A percentile compares a stretch with the other conserved stretches of the same genome.
Conservation (phyloP, 495 filamentous ascomycete species). For the Beverwykella pulmonaria region DNA sequence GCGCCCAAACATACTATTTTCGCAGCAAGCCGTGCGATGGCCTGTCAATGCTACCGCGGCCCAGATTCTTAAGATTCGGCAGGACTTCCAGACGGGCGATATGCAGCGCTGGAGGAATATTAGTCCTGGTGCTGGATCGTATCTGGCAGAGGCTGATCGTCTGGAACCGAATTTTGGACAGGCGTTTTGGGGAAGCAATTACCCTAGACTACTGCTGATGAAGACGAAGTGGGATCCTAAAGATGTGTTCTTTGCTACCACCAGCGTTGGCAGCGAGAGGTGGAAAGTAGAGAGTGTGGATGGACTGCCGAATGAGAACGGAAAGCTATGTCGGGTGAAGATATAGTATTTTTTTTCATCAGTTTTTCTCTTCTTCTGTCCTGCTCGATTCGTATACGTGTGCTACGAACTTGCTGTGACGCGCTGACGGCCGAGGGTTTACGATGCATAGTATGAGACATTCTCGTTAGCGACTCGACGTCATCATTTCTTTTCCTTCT, state of each 20-base stretch:
- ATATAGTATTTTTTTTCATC: background rate
- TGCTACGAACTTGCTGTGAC: background rate
- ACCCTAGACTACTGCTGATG: slow-evolving; percentile 19
- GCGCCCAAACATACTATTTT: slow-evolving; percentile 29
- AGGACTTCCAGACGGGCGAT: slow-evolving; percentile 28
- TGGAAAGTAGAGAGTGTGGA: slow-evolving; percentile 32
- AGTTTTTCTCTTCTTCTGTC: background rate
- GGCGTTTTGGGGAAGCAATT: slow-evolving; percentile 33
- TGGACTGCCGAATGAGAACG: slow-evolving; percentile 34
- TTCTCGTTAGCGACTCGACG: background rate
- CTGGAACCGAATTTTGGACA: slow-evolving; percentile 33
- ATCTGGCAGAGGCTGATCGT: slow-evolving; percentile 34
- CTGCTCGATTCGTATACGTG: background rate
- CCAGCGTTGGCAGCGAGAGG: slow-evolving; percentile 31
- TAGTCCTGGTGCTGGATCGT: slow-evolving; percentile 31
- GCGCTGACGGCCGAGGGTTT: slow-evolving; percentile 1
- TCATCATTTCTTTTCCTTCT: background rate
- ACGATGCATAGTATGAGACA: background rate
- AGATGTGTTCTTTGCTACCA: slow-evolving; percentile 32
- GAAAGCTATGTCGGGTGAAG: slow-evolving; percentile 29
- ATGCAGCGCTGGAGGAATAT: slow-evolving; percentile 35
- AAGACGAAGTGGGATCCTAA: slow-evolving; percentile 27
- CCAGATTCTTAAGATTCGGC: slow-evolving; percentile 17
- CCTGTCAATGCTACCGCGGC: slow-evolving; percentile 24
- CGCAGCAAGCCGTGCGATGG: slow-evolving; percentile 33